Evolutionary conservation across 2,329 filamentous ascomycete species (phyloP), one percentile per base, ranked within the genome.

Genomic region (Diaporthe batatas): DNA sequence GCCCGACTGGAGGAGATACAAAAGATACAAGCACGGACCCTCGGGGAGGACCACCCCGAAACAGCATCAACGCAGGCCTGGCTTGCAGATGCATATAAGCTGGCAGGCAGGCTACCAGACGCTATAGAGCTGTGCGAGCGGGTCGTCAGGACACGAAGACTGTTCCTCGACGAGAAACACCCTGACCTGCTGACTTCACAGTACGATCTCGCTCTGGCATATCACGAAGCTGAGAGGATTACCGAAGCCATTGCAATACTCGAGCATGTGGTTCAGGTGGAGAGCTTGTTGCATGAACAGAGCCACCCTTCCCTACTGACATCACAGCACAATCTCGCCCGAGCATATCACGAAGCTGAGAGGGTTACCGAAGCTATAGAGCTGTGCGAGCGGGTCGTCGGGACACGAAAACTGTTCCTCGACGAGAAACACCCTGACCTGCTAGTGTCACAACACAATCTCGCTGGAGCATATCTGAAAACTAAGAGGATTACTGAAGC

Each of bases 1-100:
- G 16, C 6, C 18, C 25, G 8, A 6, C 32, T 64, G 16, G 58
- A 64, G 36, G 39, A 64, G 23, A 18, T 34, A 4, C 8, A 1
- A 10, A 16, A 10, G 18, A 1, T 12, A 12, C 2, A 6, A 1
- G 25, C 18, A 64, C 39, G n/a, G 10, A 34, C 6, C 42, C 10
- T n/a, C 3, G 58, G 58, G 39, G 25, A 64, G 18, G 23, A 64
- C 32, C 39, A 64, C 25, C 18, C 0, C 2, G 0, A 23, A 0
- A 49, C 58, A 14, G 16, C 16, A 14, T 0, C 0, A 3, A 6
- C 18, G 25, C 58, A n/a, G 5, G 1, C 0, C 0, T 47, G 18
- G 23, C 58, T 64, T 34, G 58, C 42, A 1, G 1, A 2, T 7
- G 39, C 58, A 32, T 64, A 64, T 11, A 0, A 1, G 18, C 3